Evolutionary conservation across 176 grass and related monocot species (phyloP), one percentile per base, ranked within the genome.

Genomic region (Eremochloa ophiuroides): DNA sequence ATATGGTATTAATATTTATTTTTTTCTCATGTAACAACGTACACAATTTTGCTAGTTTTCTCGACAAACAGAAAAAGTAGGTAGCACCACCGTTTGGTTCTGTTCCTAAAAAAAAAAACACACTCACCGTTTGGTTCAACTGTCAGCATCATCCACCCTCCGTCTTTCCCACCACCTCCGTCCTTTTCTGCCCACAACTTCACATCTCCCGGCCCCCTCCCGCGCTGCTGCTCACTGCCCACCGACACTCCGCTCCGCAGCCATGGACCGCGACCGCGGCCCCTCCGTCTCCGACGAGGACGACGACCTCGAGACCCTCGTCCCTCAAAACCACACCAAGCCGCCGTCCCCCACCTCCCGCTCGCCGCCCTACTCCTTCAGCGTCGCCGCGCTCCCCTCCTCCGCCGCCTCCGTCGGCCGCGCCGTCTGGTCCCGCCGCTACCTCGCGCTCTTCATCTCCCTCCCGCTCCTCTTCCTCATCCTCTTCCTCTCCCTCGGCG

Each of bases 281-380:
- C 78, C 84, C 12, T 81, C 86, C 75, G 81, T 83, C 75, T 87
- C 90, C 84, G 92, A 95, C 82, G 92, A 98, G 22, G 91, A 98
- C 62, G 92, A 98, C 83, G 90, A 98, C 67, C 92, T 87, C 82
- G 86, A 94, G 62, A 93, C 84, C 34, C 90, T 99, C 30, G 93
- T 99, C 28, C 82, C 81, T 16, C 90, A 98, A 73, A 94, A 91
- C 81, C 90, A 88, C 66, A 55, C 83, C 30, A 97, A 97, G 66
- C 76, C 85, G 0, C 62, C 80, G 9, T 70, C 80, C 62, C 56
- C 82, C 0, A 28, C 73, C 50, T 74, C 48, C 50, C 76, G 80
- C 80, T 51, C 44, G 59, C 25, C 43, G 34, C 70, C 55, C 56
- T 42, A 39, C 60, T 29, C 86, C 69, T 82, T 87, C 62, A 5